A percentile compares a stretch with the other conserved stretches of the same genome.
These are phyloP conservation scores for Lablab purpureus DNA, from an alignment of 306 rosid species.

Conservation along the genomic window DNA sequence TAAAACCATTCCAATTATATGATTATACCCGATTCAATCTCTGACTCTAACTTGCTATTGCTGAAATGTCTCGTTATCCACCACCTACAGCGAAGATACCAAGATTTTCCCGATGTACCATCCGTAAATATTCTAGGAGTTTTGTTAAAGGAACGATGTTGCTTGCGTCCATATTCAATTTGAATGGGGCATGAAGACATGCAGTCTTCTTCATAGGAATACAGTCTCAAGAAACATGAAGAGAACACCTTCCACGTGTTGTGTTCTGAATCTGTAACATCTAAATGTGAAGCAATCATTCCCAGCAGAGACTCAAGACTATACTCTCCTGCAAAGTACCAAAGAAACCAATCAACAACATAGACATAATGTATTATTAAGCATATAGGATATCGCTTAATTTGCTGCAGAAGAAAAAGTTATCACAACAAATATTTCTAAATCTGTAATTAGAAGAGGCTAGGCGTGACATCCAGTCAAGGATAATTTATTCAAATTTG, in stretches of 20 bases:
- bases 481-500: no score
- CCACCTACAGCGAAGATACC: constrained; percentile 86
- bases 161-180: constrained; percentile 39
- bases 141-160: constrained; percentile 40
- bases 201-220: constrained; percentile 62
- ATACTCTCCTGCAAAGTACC: constrained; percentile 70
- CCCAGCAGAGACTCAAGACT: constrained; percentile 65
- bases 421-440: constrained; percentile 8
- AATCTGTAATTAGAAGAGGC: no score
- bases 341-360: constrained; percentile 40
- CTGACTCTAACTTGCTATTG: constrained; percentile 52
- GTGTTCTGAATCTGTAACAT: constrained; percentile 66
- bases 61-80: constrained; percentile 76
- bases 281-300: constrained; percentile 83
- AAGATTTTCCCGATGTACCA: constrained; percentile 58
- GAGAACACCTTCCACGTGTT: constrained; percentile 72
- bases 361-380: constrained; percentile 12
- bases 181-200: constrained; percentile 55
- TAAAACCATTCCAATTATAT: neutral
- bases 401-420: neutral
- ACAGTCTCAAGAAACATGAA: constrained; percentile 67
- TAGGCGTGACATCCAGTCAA: no score
- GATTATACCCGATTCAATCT: constrained; percentile 38
- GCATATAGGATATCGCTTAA: constrained; percentile 7
- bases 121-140: constrained; percentile 63